These are phyloP conservation scores for Verticillium dahliae DNA, from an alignment of 2,329 filamentous ascomycete genomes.

Conservation along the genomic window DNA sequence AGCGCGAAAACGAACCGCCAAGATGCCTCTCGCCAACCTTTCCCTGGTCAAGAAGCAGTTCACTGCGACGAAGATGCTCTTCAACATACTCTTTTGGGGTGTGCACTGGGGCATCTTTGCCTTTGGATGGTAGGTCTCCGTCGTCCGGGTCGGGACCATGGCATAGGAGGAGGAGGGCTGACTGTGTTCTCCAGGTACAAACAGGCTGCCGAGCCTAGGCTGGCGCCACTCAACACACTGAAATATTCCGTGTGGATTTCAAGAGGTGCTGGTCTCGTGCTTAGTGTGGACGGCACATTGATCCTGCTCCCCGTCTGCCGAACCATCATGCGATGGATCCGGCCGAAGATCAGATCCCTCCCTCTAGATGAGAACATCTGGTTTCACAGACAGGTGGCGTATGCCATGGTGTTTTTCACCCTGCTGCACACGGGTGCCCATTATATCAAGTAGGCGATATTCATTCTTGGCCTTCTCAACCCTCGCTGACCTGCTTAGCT, in stretches of 20 bases:
- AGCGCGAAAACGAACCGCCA: constrained; percentile 16
- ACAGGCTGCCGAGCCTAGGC: constrained; percentile 59
- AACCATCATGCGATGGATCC: constrained; percentile 75
- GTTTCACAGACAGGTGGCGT: constrained; percentile 95
- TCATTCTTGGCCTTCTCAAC: constrained; percentile 5
- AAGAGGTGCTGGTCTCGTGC: constrained; percentile 79
- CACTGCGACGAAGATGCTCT: constrained; percentile 63
- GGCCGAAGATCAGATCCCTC: constrained; percentile 81
- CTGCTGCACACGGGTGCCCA: constrained; percentile 71
- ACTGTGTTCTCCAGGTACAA: constrained; percentile 57
- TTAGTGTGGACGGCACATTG: constrained; percentile 77
- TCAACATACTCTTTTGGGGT: constrained; percentile 76
- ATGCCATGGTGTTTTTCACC: constrained; percentile 78
- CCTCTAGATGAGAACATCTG: constrained; percentile 95
- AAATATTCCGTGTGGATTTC: constrained; percentile 93
- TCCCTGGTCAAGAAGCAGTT: constrained; percentile 56
- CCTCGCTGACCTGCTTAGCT: constrained; percentile 44
- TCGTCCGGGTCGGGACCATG: neutral
- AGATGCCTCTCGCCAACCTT: constrained; percentile 17
- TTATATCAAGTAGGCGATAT: constrained; percentile 76
- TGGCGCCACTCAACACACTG: constrained; percentile 75
- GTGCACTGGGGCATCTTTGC: constrained; percentile 75
- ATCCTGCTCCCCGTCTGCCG: constrained; percentile 94
- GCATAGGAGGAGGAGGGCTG: constrained; percentile 6
- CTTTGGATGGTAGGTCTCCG: constrained; percentile 66